These are phyloP conservation scores for Epichloe uncinata DNA, from an alignment of 2,329 filamentous ascomycete species.

Conservation along the genomic window DNA sequence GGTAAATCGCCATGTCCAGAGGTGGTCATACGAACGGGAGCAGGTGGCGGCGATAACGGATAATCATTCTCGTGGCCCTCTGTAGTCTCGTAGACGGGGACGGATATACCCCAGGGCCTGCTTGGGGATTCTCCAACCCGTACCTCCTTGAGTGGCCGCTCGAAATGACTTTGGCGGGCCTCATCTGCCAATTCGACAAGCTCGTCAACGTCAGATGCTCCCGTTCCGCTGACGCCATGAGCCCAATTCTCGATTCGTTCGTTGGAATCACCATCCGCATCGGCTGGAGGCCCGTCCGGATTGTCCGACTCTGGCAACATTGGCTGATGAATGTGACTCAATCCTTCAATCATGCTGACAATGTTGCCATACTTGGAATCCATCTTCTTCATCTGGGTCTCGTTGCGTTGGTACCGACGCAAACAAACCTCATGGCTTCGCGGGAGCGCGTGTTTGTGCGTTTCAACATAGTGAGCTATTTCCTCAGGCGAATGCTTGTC, in stretches of 20 bases:
- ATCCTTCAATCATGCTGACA: slow-evolving; percentile 85
- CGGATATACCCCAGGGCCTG: slow-evolving; percentile 81
- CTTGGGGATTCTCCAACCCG: slow-evolving; percentile 90
- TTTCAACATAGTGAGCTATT: slow-evolving; percentile 85
- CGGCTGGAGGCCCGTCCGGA: slow-evolving; percentile 25
- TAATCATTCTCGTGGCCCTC: slow-evolving; percentile 23
- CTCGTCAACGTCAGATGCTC: slow-evolving; percentile 22
- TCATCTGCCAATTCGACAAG: slow-evolving; percentile 28
- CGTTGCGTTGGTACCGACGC: slow-evolving; percentile 75
- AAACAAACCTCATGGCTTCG: slow-evolving; percentile 90
- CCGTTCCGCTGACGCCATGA: slow-evolving; percentile 52
- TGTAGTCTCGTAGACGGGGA: slow-evolving; percentile 45
- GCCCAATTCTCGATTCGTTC: slow-evolving; percentile 80
- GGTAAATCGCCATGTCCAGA: slow-evolving; percentile 15
- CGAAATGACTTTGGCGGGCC: slow-evolving; percentile 61
- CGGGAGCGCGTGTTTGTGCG: slow-evolving; percentile 88
- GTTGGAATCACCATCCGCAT: slow-evolving; percentile 41
- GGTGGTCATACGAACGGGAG: slow-evolving; percentile 38
- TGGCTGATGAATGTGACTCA: slow-evolving; percentile 76
- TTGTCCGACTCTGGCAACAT: slow-evolving; percentile 55
- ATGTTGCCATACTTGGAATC: slow-evolving; percentile 91
- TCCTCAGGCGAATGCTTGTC: slow-evolving; percentile 89
- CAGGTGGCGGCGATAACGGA: slow-evolving; percentile 43
- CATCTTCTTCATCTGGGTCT: slow-evolving; percentile 71
- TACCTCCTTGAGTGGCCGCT: slow-evolving; percentile 74